Evolutionary conservation across 2,329 filamentous ascomycete species (phyloP), one percentile per base, ranked within the genome.

Genomic region (Trichoderma harzianum): DNA sequence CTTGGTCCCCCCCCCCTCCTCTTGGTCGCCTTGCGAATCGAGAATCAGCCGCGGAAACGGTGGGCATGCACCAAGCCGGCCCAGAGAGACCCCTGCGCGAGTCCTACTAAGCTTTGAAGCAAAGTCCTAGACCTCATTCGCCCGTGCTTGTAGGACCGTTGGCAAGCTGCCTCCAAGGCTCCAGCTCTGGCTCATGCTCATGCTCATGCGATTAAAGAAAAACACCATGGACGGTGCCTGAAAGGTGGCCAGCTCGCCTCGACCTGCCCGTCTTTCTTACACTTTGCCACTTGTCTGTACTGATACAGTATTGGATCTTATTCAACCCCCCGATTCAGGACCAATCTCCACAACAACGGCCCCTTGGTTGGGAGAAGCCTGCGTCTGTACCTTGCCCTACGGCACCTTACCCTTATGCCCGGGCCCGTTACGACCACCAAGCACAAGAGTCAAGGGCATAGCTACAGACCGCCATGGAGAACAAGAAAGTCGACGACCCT

Each of bases 101-200:
- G 77, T 78, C 77, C 77, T 78, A 78, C 77, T 74, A 14, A 39
- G 51, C 69, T 72, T 71, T 71, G 71, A 53, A n/a, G 77, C 76
- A 72, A 74, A 78, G 77, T 78, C 77, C 77, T 78, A 78, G 76
- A 78, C 73, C 75, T 75, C 74, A 76, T 76, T 78, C 77, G 76
- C 74, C 72, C 64, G 64, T 60, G 57, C 57, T 60, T 34, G 75
- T 78, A 76, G 75, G 74, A 64, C 71, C 55, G 66, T 70, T 72
- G 69, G 71, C 73, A 71, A 78, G 77, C 75, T 78, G 76, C 77
- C 77, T 78, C 77, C 64, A 72, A 72, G 58, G 57, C 70, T 69
- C 60, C 65, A 71, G 68, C 55, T 68, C 63, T 72, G 16, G 39
- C 39, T 68, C 63, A 71, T 68, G 28, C 57, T 68, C 63, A 72